Evolutionary conservation across 495 filamentous ascomycete species (phyloP), one percentile per base, ranked within the genome.

Genomic region (Schizothecium vesticola): DNA sequence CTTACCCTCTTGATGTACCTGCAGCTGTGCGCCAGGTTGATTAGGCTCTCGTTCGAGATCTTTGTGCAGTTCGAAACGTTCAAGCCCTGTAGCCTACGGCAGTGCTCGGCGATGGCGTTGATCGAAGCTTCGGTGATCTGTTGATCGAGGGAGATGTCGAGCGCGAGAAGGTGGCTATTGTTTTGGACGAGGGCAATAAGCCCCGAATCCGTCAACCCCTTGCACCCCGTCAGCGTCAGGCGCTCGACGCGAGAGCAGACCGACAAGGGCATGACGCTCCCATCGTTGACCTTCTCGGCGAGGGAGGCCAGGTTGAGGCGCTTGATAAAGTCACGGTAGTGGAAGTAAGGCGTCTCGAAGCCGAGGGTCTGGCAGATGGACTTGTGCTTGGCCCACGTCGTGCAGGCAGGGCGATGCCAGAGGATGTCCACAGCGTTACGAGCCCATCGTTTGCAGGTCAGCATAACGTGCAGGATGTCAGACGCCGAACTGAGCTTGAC

Each of bases 361-460:
- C 88, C 83, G 29, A 97, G 86, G 2, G 96, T 91, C 21, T 83
- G 80, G 71, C 92, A 91, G 71, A 98, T 93, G 64, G 83, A 88
- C 71, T 86, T 82, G 70, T 97, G 86, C 72, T 91, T 91, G 21
- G 83, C 74, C 91, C 93, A 98, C 65, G 86, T 91, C 68, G 90
- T 91, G 80, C 95, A 97, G 28, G 91, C 86, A 2, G 96, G 95
- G 60, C 95, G 86, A 76, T 98, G 94, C 95, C 95, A 99, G 13
- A 99, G 84, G 59, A 97, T 86, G 64, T 94, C 95, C 31, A 98
- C 96, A 61, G 88, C 90, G 75, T 97, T 97, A 68, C 90, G 84
- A 57, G 96, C 90, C 96, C 96, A 99, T 69, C 89, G 88, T 75
- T 92, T 92, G 73, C 89, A 96, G 9, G 96, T 94, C 73, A 94